Percentiles rank a stretch among this genome's conserved stretches.
Evolutionary conservation across 306 rosid genomes (phyloP).

Genomic region (Vigna nakashimae): DNA sequence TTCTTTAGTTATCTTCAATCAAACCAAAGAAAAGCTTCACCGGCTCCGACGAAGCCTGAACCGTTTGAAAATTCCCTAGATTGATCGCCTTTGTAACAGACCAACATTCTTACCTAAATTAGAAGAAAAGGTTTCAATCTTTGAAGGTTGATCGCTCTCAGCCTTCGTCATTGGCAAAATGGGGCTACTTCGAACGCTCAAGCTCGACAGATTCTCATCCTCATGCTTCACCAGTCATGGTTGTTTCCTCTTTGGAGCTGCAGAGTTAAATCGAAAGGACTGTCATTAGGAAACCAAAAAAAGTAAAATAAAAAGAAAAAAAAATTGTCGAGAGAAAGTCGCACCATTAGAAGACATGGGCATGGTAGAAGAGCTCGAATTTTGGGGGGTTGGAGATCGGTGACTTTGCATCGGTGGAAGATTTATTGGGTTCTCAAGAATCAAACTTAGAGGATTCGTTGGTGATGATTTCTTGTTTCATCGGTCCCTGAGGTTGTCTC

Average conservation of each 20-base stretch:
- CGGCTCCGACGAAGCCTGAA: conserved; percentile 44
- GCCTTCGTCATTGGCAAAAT: conserved; percentile 54
- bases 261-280: background rate
- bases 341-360: conserved; percentile 73
- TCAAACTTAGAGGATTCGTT: conserved; percentile 67
- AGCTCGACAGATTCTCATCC: conserved; percentile 58
- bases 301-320: background rate
- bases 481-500: conserved; percentile 89
- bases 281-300: background rate
- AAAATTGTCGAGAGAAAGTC: conserved; percentile 36
- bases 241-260: conserved; percentile 91
- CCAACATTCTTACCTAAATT: conserved; percentile 61
- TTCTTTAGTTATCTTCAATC: no score
- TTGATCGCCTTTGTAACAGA: conserved; percentile 57
- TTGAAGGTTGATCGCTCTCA: conserved; percentile 61
- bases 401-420: conserved; percentile 68
- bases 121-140: conserved; percentile 53
- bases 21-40: conserved; percentile 32
- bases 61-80: conserved; percentile 45
- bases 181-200: conserved; percentile 58
- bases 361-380: conserved; percentile 61
- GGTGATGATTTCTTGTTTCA: conserved; percentile 64
- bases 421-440: conserved; percentile 50
- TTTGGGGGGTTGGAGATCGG: conserved; percentile 81
- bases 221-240: conserved; percentile 82